Conservation (phyloP, 352 stramenopile species). For the Pythium utonaiense region DNA sequence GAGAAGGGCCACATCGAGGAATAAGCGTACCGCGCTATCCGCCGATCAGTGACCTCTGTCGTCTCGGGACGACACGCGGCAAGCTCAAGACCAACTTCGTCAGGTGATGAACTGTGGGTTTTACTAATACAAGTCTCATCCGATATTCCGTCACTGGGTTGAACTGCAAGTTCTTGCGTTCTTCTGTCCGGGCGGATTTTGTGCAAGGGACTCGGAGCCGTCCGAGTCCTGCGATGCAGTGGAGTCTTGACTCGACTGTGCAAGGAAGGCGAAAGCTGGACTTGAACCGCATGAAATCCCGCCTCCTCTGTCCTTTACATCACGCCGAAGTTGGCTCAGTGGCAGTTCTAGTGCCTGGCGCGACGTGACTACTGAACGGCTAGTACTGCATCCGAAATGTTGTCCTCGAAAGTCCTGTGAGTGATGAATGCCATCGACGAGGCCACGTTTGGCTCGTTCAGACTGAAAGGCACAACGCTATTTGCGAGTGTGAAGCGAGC, state of each 20-base stretch:
- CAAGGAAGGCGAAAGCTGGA: neutral
- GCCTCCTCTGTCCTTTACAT: neutral
- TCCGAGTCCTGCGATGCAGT: neutral
- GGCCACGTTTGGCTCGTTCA: conserved; percentile 20
- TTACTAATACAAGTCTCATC: conserved; percentile 31
- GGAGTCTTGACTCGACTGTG: neutral
- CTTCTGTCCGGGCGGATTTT: conserved; percentile 92
- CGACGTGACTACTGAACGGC: too few relatives aligned
- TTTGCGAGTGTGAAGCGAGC: conserved; percentile 25
- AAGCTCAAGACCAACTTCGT: conserved; percentile 28
- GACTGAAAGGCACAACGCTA: conserved; percentile 27
- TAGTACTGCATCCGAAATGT: too few relatives aligned
- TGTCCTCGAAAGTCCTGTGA: too few relatives aligned
- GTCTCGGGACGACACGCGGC: neutral
- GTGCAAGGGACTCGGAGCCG: conserved; percentile 34
- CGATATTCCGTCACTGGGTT: conserved; percentile 86
- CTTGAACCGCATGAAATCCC: conserved; percentile 23
- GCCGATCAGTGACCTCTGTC: neutral
- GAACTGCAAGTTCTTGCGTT: conserved; percentile 63
- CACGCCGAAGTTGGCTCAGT: too few relatives aligned
- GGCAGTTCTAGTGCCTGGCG: too few relatives aligned
- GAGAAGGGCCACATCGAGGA: conserved; percentile 92
- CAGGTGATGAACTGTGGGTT: conserved; percentile 39
- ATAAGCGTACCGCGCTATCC: conserved; percentile 31
- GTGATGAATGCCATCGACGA: too few relatives aligned